Base-by-base conservation (phyloP, 2,329 filamentous ascomycete species). In the Sarocladiaceae sp. region DNA sequence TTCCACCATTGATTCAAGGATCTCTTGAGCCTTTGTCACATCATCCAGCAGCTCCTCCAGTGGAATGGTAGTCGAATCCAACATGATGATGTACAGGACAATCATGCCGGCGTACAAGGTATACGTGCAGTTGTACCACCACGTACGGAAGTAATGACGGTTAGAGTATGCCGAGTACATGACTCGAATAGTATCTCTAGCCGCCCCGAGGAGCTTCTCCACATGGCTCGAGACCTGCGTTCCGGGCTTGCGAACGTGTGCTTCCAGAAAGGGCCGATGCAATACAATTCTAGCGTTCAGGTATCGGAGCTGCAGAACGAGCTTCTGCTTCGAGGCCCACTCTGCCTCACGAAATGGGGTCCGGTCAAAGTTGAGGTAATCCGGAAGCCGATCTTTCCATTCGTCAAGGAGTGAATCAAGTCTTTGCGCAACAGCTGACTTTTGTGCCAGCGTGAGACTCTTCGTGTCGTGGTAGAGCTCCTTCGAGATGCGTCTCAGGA, bases 101-200 rank as follows among this genome's bases (percentile, higher is more conserved):
- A 46, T 46, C 40, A 46, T 46, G 15, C 40, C 40, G 20, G 40
- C 40, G n/a, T 46, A 46, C 20, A 46, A n/a, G 11, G 44, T 48
- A 15, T 48, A 48, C 3, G 44, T 48, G 26, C 26, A 48, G 33
- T 48, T 48, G 17, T 48, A 48, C 44, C 44, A 48, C 44, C 44
- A 48, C 13, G 44, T 48, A 26, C 44, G 44, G 15, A 48, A 48
- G 44, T 48, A 48, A 28, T 48, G 44, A 22, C 44, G 44, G 17
- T 12, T 33, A 8, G 44, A 18, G 28, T 48, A 31, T 29, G 44
- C 44, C 6, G 26, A 29, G 17, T 48, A 33, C 44, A 48, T 48
- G 12, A 48, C 26, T 22, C 26, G 26, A 22, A 48, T 33, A 20
- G 44, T 31, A 22, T 48, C 44, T 33, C 44, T n/a, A 33, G 44